Percentiles rank a stretch among this genome's conserved stretches.
Conservation (phyloP, 2,329 filamentous ascomycete species). For the Fusarium coffeatum region DNA sequence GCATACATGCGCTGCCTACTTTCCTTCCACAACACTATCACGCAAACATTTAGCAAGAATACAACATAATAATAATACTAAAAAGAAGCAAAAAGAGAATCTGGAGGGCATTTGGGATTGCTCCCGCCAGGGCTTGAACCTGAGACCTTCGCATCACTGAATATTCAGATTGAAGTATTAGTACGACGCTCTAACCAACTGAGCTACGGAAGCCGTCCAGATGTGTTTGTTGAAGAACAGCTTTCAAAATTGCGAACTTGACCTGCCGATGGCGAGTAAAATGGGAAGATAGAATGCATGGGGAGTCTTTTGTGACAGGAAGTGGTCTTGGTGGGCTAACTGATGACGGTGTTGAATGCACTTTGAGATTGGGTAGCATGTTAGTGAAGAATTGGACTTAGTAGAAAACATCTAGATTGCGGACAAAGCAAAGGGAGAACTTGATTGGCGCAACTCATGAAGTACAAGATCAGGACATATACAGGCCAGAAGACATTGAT, state of each 20-base stretch:
- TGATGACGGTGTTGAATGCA: no score
- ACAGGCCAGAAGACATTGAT: no score
- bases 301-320: no score
- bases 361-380: not conserved
- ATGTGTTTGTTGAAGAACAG: not conserved
- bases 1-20: not conserved
- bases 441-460: not conserved
- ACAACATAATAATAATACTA: not conserved
- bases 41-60: not conserved
- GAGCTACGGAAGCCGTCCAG: slow-evolving; percentile 36
- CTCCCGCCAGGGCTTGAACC: slow-evolving; percentile 37
- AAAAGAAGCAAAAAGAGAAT: slow-evolving; percentile 1
- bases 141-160: slow-evolving; percentile 33
- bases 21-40: not conserved
- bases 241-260: not conserved
- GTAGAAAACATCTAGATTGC: not conserved
- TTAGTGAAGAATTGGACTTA: not conserved
- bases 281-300: no score
- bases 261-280: not conserved
- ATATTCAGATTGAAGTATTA: slow-evolving; percentile 31
- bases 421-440: not conserved
- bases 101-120: slow-evolving; percentile 27
- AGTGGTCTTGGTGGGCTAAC: not conserved
- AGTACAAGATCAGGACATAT: not conserved
- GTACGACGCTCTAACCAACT: slow-evolving; percentile 38